Evolutionary conservation across 2,329 filamentous ascomycete genomes (phyloP).

Genomic region (Monilinia aucupariae): DNA sequence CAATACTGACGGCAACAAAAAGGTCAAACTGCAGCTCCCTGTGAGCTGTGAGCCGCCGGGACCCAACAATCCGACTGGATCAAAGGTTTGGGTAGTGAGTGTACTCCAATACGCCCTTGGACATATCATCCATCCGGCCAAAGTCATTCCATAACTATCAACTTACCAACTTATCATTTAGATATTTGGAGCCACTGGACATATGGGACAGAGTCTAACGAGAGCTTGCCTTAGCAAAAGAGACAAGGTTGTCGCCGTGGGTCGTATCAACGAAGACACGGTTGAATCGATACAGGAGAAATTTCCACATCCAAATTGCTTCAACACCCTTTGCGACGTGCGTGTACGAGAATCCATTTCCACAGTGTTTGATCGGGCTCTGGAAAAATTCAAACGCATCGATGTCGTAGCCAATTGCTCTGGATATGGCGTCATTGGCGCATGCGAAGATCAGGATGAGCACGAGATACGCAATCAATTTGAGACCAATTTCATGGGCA

Average conservation of each 20-base stretch:
- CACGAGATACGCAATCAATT: conserved; percentile 93
- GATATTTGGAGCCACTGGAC: conserved; percentile 95
- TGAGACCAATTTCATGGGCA: conserved; percentile 96
- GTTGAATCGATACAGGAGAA: conserved; percentile 63
- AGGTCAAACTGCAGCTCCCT: conserved; percentile 58
- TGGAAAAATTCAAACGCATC: conserved; percentile 71
- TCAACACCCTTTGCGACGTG: conserved; percentile 86
- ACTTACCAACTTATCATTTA: conserved; percentile 35
- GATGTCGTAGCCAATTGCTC: conserved; percentile 92
- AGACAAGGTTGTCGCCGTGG: conserved; percentile 82
- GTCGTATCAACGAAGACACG: conserved; percentile 72
- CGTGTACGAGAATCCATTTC: conserved; percentile 73
- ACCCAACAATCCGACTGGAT: conserved; percentile 61
- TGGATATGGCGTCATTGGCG: conserved; percentile 90
- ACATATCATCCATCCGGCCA: background rate
- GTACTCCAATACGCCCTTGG: background rate
- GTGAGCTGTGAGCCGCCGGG: conserved; percentile 81
- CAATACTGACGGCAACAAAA: conserved; percentile 22
- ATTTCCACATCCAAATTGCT: conserved; percentile 61
- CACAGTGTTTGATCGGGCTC: conserved; percentile 62
- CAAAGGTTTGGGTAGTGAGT: conserved; percentile 83
- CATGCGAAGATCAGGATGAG: conserved; percentile 95
- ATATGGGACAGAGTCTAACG: conserved; percentile 87
- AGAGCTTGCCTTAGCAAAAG: conserved; percentile 74
- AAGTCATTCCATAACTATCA: background rate